phyloP scores from a whole-genome alignment of 2,329 filamentous ascomycete genomes.

The Fusarium pseudograminearum region DNA sequence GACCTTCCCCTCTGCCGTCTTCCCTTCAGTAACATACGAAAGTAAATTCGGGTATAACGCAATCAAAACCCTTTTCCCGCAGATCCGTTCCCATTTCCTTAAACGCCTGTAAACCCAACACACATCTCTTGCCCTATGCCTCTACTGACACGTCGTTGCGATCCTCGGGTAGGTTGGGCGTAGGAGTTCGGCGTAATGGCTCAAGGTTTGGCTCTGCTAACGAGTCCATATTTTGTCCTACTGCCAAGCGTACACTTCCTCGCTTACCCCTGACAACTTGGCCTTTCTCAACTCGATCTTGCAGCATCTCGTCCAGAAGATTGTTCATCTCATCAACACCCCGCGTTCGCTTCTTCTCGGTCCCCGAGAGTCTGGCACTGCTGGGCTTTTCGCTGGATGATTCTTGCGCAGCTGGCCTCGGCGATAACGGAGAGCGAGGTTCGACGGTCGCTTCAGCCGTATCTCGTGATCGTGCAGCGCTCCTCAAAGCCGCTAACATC shows the following conservation, averaged over 20 bases:
- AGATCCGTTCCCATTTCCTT: conserved; percentile 31
- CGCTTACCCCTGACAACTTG: conserved; percentile 74
- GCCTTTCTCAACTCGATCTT: conserved; percentile 83
- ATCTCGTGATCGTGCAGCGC: conserved; percentile 86
- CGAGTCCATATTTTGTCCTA: conserved; percentile 57
- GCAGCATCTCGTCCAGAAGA: conserved; percentile 96
- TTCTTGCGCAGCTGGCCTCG: conserved; percentile 8
- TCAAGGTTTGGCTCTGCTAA: conserved; percentile 55
- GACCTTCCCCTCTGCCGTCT: conserved; percentile 19
- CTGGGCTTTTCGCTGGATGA: conserved; percentile 21
- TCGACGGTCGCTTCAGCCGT: conserved; percentile 71
- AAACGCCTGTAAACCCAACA: conserved; percentile 39
- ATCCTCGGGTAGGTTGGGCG: conserved; percentile 41
- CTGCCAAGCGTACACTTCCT: conserved; percentile 73
- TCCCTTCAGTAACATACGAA: conserved; percentile 44
- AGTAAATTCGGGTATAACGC: conserved; percentile 51
- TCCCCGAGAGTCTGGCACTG: conserved; percentile 29
- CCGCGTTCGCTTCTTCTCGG: conserved; percentile 67
- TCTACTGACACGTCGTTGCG: conserved; percentile 41
- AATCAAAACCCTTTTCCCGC: conserved; percentile 43
- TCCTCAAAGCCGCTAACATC: conserved; percentile 89
- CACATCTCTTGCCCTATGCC: conserved; percentile 29
- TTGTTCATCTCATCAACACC: conserved; percentile 93
- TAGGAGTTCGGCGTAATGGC: conserved; percentile 56
- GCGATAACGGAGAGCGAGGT: conserved; percentile 48